Evolutionary conservation across 106 monocot species (phyloP), one percentile per base, ranked within the genome.

Genomic region (Platanthera guangdongensis): DNA sequence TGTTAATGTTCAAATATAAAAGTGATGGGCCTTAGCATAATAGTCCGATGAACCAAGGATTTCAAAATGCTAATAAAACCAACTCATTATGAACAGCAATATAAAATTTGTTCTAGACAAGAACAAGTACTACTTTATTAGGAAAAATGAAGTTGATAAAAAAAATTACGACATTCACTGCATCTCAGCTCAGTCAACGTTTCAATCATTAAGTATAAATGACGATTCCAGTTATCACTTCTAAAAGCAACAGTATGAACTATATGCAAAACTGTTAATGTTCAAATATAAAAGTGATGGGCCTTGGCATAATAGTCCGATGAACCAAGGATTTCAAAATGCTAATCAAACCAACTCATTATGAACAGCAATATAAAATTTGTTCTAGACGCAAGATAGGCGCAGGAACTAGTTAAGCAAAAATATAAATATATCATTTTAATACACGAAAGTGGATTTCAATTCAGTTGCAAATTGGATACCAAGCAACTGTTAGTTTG

Each of bases 131-230:
- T 12, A 32, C 65, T 65, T 21, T 18, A 47, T 70, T 18, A 45
- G 30, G 12, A 30, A 13, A 30, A 67, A 67, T 11, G 32, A 10
- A 67, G 32, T 39, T 30, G 5, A 67, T 70, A 47, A 47, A 70
- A 70, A 70, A 70, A 53, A 9, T 53, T 7, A 70, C 15, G 70
- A 32, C 47, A 46, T 70, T 70, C 47, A 16, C 8, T 46, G 25
- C 47, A 45, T 70, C n/a, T 70, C n/a, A 48, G 45, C 45, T 70
- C 47, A 70, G n/a, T 47, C 70, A 39, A 9, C 68, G 47, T 70
- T 48, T 70, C 47, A 70, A 15, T 47, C 14, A 32, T 22, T 2
- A 32, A 65, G 11, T 22, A 65, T 32, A 32, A 21, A 9, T 6
- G 0, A 28, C 8, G 30, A 19, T 59, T 65, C 30, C 16, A 28